These are phyloP conservation scores for Yamadazyma jaroonii DNA, from an alignment of 1,139 yeast genomes.

Conservation along the genomic window DNA sequence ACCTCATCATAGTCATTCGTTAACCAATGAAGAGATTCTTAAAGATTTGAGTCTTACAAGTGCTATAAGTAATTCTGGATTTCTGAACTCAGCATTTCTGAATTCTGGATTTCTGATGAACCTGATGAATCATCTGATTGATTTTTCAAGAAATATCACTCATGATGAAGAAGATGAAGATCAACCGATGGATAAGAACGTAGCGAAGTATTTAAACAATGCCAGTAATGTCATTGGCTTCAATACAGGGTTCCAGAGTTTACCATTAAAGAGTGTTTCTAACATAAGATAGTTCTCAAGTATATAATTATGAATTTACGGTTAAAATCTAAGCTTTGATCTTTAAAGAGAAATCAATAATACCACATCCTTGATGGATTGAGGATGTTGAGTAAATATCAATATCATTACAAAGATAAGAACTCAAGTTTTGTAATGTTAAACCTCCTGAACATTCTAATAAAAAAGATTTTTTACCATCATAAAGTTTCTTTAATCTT, in stretches of 20 bases:
- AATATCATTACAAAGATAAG: conserved; percentile 71
- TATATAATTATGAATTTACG: conserved; percentile 1
- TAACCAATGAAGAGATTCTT: conserved; percentile 22
- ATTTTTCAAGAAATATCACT: conserved; percentile 5
- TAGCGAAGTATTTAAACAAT: conserved; percentile 29
- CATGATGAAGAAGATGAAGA: conserved; percentile 10
- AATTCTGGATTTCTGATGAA: conserved; percentile 4
- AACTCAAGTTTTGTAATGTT: conserved; percentile 61
- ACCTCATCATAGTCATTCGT: conserved; percentile 3
- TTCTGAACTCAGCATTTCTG: conserved; percentile 25
- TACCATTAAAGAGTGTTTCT: conserved; percentile 37
- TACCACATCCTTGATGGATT: conserved; percentile 86
- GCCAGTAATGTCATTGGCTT: conserved; percentile 42
- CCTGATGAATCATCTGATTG: conserved; percentile 2
- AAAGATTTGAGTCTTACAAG: conserved; percentile 30
- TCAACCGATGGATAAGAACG: conserved; percentile 17
- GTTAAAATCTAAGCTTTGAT: conserved; percentile 29
- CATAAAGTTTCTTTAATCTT: conserved; percentile 57
- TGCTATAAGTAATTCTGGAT: conserved; percentile 26
- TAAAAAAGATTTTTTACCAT: conserved; percentile 51
- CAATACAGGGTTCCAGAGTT: conserved; percentile 42
- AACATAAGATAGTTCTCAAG: background rate
- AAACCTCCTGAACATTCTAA: conserved; percentile 94
- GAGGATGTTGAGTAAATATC: conserved; percentile 90
- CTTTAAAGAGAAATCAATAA: conserved; percentile 82